Evolutionary conservation across 495 filamentous ascomycete species (phyloP), one percentile per base, ranked within the genome.

Genomic region (Amorphotheca resinae): DNA sequence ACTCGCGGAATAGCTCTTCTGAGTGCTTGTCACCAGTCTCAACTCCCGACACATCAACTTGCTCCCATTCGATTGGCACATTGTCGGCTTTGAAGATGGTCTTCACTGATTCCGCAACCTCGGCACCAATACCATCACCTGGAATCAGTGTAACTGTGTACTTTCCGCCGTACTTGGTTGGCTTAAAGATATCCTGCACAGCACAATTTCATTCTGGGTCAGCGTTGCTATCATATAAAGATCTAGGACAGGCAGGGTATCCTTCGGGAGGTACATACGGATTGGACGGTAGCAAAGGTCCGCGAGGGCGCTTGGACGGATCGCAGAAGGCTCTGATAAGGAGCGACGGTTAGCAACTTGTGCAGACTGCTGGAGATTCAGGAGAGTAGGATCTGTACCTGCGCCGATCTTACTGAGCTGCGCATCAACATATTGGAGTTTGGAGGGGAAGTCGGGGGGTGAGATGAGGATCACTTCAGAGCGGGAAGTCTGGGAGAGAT

Each of bases 11-110:
- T 42, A 93, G 79, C 57, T 89, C 84, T 66, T 95, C 93, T 22
- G 86, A 84, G 64, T 93, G 82, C 62, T 84, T 85, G 59, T 79
- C 72, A 44, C 88, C 84, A 22, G 80, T 79, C 58, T 87, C 85
- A 22, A 96, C 76, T 65, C 91, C 91, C 26, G 84, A 89, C 16
- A 95, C 87, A 58, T 96, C 89, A 48, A 98, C 77, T 67, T 96
- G 93, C 64, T 98, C 91, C 91, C 91, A 98, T 61, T 93, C 86
- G 45, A 98, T 80, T 51, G 91, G 91, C 33, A 98, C 93, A 61
- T 93, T 96, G 71, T 96, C 89, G 58, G 87, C 87, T 76, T 95
- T 98, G 79, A 95, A 98, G 62, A 98, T 82, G 36, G 87, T 91
- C 76, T 94, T 94, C 50, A 98, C 88, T 35, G 87, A 89, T 65